Percentiles rank a stretch among this genome's conserved stretches.
phyloP scores from a whole-genome alignment of 2,329 filamentous ascomycete genomes.

The Thelonectria rubi region DNA sequence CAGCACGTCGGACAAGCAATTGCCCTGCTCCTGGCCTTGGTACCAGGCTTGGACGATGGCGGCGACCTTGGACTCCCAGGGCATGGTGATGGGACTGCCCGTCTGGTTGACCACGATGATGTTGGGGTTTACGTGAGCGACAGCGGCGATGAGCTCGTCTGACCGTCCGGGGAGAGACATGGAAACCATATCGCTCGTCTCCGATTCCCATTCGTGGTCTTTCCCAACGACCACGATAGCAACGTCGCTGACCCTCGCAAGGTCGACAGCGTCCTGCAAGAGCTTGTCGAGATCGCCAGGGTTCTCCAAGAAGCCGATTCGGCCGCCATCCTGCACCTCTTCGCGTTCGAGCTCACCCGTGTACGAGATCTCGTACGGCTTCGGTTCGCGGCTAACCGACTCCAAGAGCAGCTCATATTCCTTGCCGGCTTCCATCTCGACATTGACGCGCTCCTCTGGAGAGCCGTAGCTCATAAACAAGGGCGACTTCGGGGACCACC shows the following conservation, averaged over 20 bases:
- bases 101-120: conserved; percentile 33
- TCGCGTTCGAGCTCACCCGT: conserved; percentile 27
- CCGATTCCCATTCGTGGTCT: conserved; percentile 31
- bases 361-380: conserved; percentile 26
- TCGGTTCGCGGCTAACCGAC: conserved; percentile 27
- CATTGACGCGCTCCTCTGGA: conserved; percentile 16
- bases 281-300: conserved; percentile 21
- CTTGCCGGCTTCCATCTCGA: conserved; percentile 26
- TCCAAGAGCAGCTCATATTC: conserved; percentile 24
- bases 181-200: conserved; percentile 26
- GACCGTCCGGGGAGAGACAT: conserved; percentile 26
- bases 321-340: conserved; percentile 30
- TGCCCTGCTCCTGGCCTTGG: neutral
- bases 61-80: conserved; percentile 49
- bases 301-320: conserved; percentile 30
- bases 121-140: conserved; percentile 12
- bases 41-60: conserved; percentile 37
- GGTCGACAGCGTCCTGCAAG: conserved; percentile 23
- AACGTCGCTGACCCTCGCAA: conserved; percentile 20
- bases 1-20: neutral
- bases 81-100: conserved; percentile 44
- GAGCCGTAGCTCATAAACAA: conserved; percentile 34
- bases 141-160: conserved; percentile 20
- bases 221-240: conserved; percentile 25
- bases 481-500: conserved; percentile 31